Evolutionary conservation across 371 early-diverging fungal species (phyloP).

Genomic region (Syncephalastrum racemosum): DNA sequence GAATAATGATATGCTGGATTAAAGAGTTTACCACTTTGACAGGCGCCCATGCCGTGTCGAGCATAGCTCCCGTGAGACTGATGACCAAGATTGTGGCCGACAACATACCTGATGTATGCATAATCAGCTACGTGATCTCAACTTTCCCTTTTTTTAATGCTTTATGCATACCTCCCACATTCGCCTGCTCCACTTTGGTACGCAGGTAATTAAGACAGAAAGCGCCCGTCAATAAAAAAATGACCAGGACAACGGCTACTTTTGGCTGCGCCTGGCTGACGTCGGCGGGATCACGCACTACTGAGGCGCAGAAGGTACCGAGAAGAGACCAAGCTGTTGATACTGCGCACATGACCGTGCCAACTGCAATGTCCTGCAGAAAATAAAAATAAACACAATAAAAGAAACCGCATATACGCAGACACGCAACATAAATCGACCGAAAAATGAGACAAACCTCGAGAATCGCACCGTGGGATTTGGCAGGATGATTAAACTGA

Average conservation of each 20-base stretch:
- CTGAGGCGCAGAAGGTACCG: slow-evolving; percentile 33
- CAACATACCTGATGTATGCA: slow-evolving; percentile 28
- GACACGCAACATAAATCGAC: slow-evolving; percentile 1
- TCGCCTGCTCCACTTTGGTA: slow-evolving; percentile 43
- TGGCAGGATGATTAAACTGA: slow-evolving; percentile 45
- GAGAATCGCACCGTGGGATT: slow-evolving; percentile 40
- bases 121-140: not conserved
- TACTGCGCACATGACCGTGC: slow-evolving; percentile 40
- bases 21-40: slow-evolving; percentile 23
- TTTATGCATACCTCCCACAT: slow-evolving; percentile 36
- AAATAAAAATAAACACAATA: slow-evolving; percentile 1
- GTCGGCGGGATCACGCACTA: slow-evolving; percentile 27
- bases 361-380: slow-evolving; percentile 30
- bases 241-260: slow-evolving; percentile 25
- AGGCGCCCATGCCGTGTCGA: slow-evolving; percentile 24
- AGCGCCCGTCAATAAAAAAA: slow-evolving; percentile 36
- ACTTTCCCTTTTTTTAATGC: not conserved
- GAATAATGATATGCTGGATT: not conserved
- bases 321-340: slow-evolving; percentile 40
- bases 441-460: slow-evolving; percentile 25
- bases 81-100: slow-evolving; percentile 46
- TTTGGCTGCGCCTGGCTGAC: slow-evolving; percentile 27
- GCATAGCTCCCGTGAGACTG: slow-evolving; percentile 34
- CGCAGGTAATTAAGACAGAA: slow-evolving; percentile 39
- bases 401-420: slow-evolving; percentile 3